Evolutionary conservation across 257 asterid species (phyloP).

Genomic region (Solanum appendiculatum): DNA sequence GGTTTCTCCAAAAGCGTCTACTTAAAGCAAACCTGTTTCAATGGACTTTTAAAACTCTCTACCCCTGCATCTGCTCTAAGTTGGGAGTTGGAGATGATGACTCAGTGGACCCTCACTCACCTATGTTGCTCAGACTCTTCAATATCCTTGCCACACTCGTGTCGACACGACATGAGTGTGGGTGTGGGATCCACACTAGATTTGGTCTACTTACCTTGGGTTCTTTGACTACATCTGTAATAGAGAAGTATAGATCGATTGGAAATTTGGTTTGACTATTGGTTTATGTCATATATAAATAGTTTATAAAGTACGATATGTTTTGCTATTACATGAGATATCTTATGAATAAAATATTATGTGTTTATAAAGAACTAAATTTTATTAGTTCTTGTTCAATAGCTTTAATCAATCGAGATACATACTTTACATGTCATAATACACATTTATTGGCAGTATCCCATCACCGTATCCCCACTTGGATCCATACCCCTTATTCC

Average conservation of each 20-base stretch:
- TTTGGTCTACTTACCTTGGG: not conserved
- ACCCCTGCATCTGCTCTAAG: not conserved
- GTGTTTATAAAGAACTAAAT: not conserved
- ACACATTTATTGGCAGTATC: not conserved
- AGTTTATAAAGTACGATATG: not conserved
- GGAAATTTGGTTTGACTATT: not conserved
- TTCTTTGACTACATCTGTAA: not conserved
- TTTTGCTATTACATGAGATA: not conserved
- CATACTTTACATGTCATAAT: not conserved
- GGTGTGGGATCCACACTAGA: not conserved
- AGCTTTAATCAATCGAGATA: not conserved
- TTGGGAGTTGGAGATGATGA: not conserved
- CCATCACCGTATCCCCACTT: not conserved
- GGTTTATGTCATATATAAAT: not conserved
- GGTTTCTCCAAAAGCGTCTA: not conserved
- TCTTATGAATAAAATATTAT: not conserved
- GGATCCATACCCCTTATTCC: not conserved
- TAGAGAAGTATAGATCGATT: not conserved
- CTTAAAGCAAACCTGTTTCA: not conserved
- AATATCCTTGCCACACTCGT: not conserved
- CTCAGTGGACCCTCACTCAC: not conserved
- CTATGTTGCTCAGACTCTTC: not conserved
- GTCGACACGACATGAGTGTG: not conserved
- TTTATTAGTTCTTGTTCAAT: not conserved
- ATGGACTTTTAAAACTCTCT: not conserved